phyloP scores from a whole-genome alignment of 805 yeast genomes.

The Suhomyces vadensis region DNA sequence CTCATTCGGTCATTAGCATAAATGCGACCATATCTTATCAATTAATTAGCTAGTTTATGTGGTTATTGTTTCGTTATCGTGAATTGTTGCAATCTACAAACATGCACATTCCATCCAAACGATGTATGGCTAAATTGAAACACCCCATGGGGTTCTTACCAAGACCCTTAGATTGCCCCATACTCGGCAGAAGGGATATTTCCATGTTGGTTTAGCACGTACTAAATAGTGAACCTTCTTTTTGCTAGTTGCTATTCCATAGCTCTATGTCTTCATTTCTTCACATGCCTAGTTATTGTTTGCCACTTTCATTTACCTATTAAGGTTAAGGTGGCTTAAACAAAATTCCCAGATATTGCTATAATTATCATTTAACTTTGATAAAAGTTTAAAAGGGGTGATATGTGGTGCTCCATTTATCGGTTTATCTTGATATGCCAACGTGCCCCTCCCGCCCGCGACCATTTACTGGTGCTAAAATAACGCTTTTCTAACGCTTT shows the following conservation, averaged over 20 bases:
- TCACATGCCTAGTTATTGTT: neutral
- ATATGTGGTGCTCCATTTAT: neutral
- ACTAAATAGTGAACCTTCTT: neutral
- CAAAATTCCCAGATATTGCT: neutral
- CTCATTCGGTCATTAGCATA: neutral
- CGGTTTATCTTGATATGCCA: neutral
- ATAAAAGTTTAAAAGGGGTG: neutral
- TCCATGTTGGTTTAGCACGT: neutral
- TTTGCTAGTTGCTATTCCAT: neutral
- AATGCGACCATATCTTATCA: too few relatives aligned
- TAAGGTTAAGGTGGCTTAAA: neutral
- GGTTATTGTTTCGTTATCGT: neutral
- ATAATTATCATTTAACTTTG: neutral
- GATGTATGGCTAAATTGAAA: too few relatives aligned
- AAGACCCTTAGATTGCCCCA: neutral
- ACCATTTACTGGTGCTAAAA: too few relatives aligned
- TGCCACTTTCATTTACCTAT: neutral
- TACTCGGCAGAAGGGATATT: neutral
- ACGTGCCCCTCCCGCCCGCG: too few relatives aligned
- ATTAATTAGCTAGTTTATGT: neutral
- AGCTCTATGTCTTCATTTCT: conserved; percentile 1
- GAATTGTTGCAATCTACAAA: neutral
- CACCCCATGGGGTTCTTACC: conserved; percentile 2
- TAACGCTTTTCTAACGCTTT: too few relatives aligned
- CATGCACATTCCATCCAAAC: neutral